Percentiles rank a stretch among this genome's conserved stretches.
Conservation (phyloP, 1,284 basidiomycete genomes). For the Ustilago crameri region DNA sequence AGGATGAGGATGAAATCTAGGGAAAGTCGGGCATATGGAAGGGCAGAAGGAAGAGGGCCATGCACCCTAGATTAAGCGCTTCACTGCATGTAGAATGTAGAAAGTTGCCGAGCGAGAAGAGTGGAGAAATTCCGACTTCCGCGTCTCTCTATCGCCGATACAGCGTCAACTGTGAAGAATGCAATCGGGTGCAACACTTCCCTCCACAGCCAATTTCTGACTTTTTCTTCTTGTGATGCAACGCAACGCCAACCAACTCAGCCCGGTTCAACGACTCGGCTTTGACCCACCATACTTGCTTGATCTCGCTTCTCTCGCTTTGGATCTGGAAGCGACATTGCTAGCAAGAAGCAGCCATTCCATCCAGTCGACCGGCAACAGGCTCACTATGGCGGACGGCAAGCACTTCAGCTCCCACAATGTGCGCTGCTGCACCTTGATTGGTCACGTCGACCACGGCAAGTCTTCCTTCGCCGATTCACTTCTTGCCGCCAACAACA, state of each 20-base stretch:
- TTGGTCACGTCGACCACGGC: constrained; percentile 68
- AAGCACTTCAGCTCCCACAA: constrained; percentile 61
- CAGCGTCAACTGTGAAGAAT: background rate
- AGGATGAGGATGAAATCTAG: background rate
- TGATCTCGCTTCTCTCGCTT: constrained; percentile 8
- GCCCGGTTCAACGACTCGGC: background rate
- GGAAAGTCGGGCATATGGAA: background rate
- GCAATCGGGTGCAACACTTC: no score
- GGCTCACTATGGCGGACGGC: constrained; percentile 27
- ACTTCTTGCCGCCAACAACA: constrained; percentile 94
- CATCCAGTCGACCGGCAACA: background rate
- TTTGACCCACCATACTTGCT: constrained; percentile 9
- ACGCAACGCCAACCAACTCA: constrained; percentile 26
- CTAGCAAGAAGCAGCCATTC: constrained; percentile 3
- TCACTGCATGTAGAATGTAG: background rate
- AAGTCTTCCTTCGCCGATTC: constrained; percentile 84
- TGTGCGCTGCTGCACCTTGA: constrained; percentile 66
- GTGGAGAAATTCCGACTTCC: constrained; percentile 33
- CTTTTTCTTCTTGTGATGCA: constrained; percentile 5
- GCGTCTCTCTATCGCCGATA: constrained; percentile 1
- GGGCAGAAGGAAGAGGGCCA: background rate
- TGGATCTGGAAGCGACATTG: background rate
- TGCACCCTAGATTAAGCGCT: constrained; percentile 5
- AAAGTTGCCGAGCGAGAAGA: constrained; percentile 10
- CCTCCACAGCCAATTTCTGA: constrained; percentile 1